Evolutionary conservation across 805 yeast species (phyloP), one percentile per base, ranked within the genome.

Genomic region (Trichomonascus vanleenenianus): DNA sequence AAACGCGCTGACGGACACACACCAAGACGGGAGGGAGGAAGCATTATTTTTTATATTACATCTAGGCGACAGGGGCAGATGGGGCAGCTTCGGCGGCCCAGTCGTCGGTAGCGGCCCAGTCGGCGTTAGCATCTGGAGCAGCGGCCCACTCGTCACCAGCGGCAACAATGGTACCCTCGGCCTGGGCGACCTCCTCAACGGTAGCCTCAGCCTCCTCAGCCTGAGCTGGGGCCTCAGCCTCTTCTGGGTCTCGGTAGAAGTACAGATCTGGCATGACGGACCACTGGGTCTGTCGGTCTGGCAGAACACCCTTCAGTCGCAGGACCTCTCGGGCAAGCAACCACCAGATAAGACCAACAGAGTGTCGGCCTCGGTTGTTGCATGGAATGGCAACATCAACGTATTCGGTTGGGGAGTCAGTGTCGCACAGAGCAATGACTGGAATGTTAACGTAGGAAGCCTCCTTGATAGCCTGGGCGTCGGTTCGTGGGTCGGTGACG

Each of bases 161-260:
- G 49, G 79, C 61, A 56, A 65, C 72, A 67, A 82, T 87, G 68
- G 85, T 86, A 76, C 81, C 86, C 65, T 79, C 86, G 62, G 75
- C 79, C 56, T 73, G 74, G 61, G 80, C 87, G 65, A 72, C 79
- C 67, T 74, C 83, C 58, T 74, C 80, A 55, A 75, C 75, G 65
- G 73, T 78, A 67, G 79, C 85, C 62, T 77, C 78, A 67, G 79
- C 85, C 62, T 77, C 78, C 61, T 74, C 79, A 64, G 76, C 84
- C 56, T 71, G 79, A 62, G 75, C 79, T 64, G 79, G 78, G 66
- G 72, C 73, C 77, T 87, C 96, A 74, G 85, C 84, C 78, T 93
- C 99, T 80, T 91, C 97, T 70, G 99, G 98, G 79, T 93, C 96
- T 83, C 99, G 93, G 97, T 93, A 93, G 89, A 93, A 93, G 89